Evolutionary conservation across 208 protist genomes (phyloP), one percentile per base, ranked within the genome.

Genomic region (Crithidia sp.): DNA sequence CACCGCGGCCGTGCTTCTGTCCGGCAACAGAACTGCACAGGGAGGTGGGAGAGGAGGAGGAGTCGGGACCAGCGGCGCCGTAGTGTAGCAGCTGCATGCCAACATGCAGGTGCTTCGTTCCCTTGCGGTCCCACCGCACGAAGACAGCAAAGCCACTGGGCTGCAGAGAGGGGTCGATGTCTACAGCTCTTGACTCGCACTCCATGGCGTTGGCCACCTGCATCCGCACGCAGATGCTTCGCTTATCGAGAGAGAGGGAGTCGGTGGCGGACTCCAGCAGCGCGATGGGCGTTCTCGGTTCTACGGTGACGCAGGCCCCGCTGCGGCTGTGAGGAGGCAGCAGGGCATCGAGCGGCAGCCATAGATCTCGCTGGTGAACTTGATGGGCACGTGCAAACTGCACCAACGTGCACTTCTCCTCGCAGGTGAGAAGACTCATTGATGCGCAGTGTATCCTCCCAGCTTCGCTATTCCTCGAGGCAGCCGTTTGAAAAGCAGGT

Each of bases 281-380:
- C 8, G 82, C 77, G 9, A 91, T 58, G 28, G 88, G 67, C 0
- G 79, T 88, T 28, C 8, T 37, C 16, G 81, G 76, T 5, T 74
- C 69, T 5, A 95, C 68, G 0, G 17, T 49, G 36, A 93, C 71
- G 10, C 62, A 62, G 4, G 71, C 81, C n/a, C 43, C 76, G 14
- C 59, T 45, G 36, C 71, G 73, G 52, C 45, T 67, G 36, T 77
- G 74, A 5, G 59, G 16, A 7, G 77, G 44, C 2, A 72, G 66
- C 4, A 77, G 65, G 14, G 81, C 62, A 10, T 56, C 16, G 3
- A 95, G 57, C 0, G 91, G 88, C 7, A 93, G 70, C 88, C 91
- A 95, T 7, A 93, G 50, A 77, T 88, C 73, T 5, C 55, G 43
- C 17, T 77, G 17, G 16, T 49, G 50, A 8, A 91, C 68, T 4